These are phyloP conservation scores for Coemansia sp. DNA, from an alignment of 192 early-diverging fungal species.

Conservation along the genomic window DNA sequence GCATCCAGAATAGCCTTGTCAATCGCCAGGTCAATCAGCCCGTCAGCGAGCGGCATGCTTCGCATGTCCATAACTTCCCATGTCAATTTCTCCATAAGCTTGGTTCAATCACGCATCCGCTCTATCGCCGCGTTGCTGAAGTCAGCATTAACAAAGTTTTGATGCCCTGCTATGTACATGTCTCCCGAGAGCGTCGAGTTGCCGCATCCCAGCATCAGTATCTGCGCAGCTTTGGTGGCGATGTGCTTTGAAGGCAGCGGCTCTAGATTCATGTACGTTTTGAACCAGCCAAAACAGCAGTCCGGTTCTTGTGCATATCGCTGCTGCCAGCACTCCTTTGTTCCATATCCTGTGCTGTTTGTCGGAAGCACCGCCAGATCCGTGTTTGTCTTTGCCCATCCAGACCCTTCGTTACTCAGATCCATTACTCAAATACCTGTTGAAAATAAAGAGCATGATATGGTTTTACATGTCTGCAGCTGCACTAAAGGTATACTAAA, in stretches of 20 bases:
- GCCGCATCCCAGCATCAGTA: slow-evolving; percentile 88
- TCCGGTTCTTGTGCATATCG: slow-evolving; percentile 56
- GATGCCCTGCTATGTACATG: slow-evolving; percentile 76
- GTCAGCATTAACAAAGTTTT: slow-evolving; percentile 77
- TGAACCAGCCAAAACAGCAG: slow-evolving; percentile 86
- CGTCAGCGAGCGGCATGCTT: slow-evolving; percentile 61
- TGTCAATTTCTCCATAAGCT: slow-evolving; percentile 39
- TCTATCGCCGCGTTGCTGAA: slow-evolving; percentile 77
- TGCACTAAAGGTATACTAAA: too few species aligned
- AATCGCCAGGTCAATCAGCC: slow-evolving; percentile 71
- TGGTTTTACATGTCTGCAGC: too few species aligned
- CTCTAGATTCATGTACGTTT: slow-evolving; percentile 72
- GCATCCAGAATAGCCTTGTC: slow-evolving; percentile 95
- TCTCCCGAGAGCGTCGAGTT: slow-evolving; percentile 77
- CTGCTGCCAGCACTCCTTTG: slow-evolving; percentile 77
- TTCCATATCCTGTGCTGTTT: slow-evolving; percentile 71
- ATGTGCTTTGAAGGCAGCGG: slow-evolving; percentile 60
- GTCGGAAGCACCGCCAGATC: slow-evolving; percentile 57
- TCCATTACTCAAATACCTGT: neutral
- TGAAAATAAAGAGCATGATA: neutral
- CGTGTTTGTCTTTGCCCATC: slow-evolving; percentile 23
- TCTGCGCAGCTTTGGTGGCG: slow-evolving; percentile 55
- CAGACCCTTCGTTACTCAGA: neutral
- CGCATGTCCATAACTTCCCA: slow-evolving; percentile 78
- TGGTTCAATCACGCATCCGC: slow-evolving; percentile 62